A percentile compares a stretch with the other conserved stretches of the same genome.
These are phyloP conservation scores for Thelonectria olida DNA, from an alignment of 2,329 filamentous ascomycete genomes.

Conservation along the genomic window DNA sequence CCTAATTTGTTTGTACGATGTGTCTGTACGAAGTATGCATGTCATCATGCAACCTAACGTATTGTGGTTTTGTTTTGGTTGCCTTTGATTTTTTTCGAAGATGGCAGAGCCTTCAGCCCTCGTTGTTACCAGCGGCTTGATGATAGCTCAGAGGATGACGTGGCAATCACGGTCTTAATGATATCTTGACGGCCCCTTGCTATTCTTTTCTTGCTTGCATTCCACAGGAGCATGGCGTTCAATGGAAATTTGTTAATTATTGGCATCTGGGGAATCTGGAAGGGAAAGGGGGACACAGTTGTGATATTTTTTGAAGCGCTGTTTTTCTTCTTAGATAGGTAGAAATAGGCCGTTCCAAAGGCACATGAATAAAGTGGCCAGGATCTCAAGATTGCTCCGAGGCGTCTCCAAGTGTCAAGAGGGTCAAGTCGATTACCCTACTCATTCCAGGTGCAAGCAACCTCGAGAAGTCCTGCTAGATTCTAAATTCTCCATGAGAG, in stretches of 20 bases:
- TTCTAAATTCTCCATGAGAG: too few species aligned
- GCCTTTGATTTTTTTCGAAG: neutral
- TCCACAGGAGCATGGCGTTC: constrained; percentile 19
- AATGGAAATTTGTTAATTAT: constrained; percentile 26
- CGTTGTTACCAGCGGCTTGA: neutral
- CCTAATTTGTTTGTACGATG: constrained; percentile 9
- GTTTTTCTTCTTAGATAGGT: constrained; percentile 17
- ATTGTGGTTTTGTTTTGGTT: constrained; percentile 11
- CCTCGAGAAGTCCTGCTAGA: too few species aligned
- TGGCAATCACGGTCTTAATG: constrained; percentile 31
- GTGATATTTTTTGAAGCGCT: constrained; percentile 20
- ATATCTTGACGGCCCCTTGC: constrained; percentile 30
- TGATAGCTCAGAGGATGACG: constrained; percentile 10
- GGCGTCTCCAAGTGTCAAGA: too few species aligned
- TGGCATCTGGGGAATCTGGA: constrained; percentile 13
- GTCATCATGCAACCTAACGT: neutral
- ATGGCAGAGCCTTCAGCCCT: neutral
- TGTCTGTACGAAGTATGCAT: constrained; percentile 6
- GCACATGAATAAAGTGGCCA: neutral
- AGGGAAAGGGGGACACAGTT: constrained; percentile 20
- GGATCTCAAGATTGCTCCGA: neutral
- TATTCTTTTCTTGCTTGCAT: constrained; percentile 23
- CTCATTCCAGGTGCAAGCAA: too few species aligned
- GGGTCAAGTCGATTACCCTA: too few species aligned
- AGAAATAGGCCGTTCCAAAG: constrained; percentile 1